Evolutionary conservation across 2,329 filamentous ascomycete species (phyloP).

Genomic region (Ophioceras dolichostomum): DNA sequence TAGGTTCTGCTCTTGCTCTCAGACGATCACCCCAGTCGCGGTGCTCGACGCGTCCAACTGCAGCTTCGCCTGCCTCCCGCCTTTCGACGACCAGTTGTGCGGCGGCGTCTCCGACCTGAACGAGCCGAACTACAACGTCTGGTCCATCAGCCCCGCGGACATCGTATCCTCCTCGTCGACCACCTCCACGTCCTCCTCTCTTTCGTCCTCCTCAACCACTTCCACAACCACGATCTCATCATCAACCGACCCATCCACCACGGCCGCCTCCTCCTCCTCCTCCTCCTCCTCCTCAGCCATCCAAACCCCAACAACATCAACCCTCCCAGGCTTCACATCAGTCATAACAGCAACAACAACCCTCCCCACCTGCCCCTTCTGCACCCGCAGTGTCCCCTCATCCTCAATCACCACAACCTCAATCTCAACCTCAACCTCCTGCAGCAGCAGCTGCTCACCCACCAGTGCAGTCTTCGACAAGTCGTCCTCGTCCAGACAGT

Average conservation of each 20-base stretch:
- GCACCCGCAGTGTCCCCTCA: not conserved
- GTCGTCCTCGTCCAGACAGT: not conserved
- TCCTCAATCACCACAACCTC: not conserved
- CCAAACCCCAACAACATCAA: not conserved
- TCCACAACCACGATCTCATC: not conserved
- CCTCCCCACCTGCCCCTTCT: not conserved
- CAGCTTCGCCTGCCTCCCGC: no score
- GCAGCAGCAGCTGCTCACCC: slow-evolving; percentile 1
- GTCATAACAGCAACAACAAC: not conserved
- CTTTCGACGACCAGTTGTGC: not conserved
- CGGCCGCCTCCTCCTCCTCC: no score
- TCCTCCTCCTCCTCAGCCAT: no score
- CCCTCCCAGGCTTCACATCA: not conserved
- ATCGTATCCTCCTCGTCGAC: not conserved
- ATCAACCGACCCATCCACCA: not conserved
- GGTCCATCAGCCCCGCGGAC: not conserved
- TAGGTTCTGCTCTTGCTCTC: no score
- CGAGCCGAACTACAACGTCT: not conserved
- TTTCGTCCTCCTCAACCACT: not conserved
- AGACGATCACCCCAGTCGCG: no score
- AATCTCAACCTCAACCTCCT: not conserved
- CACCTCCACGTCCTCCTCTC: not conserved
- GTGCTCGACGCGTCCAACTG: no score
- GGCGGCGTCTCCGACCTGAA: not conserved
- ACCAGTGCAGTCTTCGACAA: slow-evolving; percentile 1